phyloP scores from a whole-genome alignment of 768 basidiomycete species.

The Pisolithus microcarpus region DNA sequence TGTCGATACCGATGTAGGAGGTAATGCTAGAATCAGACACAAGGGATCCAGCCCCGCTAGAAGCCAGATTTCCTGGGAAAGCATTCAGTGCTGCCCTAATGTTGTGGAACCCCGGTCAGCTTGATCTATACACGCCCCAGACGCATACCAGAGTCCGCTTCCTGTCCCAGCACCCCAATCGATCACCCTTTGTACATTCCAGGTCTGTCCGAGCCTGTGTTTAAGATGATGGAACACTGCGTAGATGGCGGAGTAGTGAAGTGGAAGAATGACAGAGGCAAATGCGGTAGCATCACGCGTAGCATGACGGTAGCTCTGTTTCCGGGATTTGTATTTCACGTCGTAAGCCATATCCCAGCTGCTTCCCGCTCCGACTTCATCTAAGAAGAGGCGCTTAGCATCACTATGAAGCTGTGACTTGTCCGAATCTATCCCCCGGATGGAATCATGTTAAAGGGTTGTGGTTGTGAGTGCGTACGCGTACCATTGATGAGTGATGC shows the following conservation, averaged over 20 bases:
- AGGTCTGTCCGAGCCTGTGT: conserved; percentile 55
- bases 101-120: conserved; percentile 8
- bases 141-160: conserved; percentile 70
- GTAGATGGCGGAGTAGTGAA: conserved; percentile 74
- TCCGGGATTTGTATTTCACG: conserved; percentile 51
- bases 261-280: conserved; percentile 77
- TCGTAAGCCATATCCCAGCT: conserved; percentile 53
- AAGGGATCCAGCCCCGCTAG: conserved; percentile 25
- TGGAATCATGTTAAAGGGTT: conserved; percentile 5
- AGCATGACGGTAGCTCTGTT: conserved; percentile 51
- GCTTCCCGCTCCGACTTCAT: conserved; percentile 25
- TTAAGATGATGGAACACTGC: conserved; percentile 67
- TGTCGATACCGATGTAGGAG: conserved; percentile 72
- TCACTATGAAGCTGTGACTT: conserved; percentile 61
- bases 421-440: conserved; percentile 43
- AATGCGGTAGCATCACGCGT: conserved; percentile 78
- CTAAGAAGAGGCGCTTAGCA: conserved; percentile 62
- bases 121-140: background rate
- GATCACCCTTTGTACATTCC: conserved; percentile 53
- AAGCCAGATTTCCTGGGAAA: conserved; percentile 42
- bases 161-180: conserved; percentile 86
- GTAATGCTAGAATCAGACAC: conserved; percentile 46
- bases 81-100: conserved; percentile 59
- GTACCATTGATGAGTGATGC: conserved; percentile 60
- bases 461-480: conserved; percentile 5